These are phyloP conservation scores for Candida maltosa DNA, from an alignment of 805 yeast species.

Conservation along the genomic window DNA sequence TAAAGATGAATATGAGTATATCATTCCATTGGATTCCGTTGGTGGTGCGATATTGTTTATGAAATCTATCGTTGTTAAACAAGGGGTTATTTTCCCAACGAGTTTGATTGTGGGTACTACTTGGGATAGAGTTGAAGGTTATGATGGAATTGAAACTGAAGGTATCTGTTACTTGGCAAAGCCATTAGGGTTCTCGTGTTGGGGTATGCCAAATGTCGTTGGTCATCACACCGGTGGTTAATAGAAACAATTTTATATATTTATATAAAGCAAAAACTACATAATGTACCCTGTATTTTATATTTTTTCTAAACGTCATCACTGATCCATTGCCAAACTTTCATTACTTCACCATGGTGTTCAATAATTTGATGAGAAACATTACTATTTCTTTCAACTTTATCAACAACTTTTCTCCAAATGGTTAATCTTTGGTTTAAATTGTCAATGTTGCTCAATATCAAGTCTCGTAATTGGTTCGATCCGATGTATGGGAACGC, in stretches of 20 bases:
- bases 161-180: conserved; percentile 49
- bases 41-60: conserved; percentile 50
- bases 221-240: conserved; percentile 30
- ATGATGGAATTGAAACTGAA: conserved; percentile 54
- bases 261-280: not conserved
- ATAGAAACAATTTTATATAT: conserved; percentile 1
- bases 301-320: no score
- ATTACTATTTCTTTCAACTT: conserved; percentile 64
- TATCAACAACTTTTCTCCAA: conserved; percentile 57
- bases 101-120: conserved; percentile 44
- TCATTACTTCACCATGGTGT: conserved; percentile 81
- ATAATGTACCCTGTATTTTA: not conserved
- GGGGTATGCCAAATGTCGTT: conserved; percentile 47
- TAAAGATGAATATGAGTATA: conserved; percentile 9
- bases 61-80: conserved; percentile 40
- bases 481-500: conserved; percentile 55
- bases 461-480: conserved; percentile 68
- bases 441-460: conserved; percentile 41
- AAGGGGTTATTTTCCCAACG: conserved; percentile 46
- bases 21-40: conserved; percentile 41
- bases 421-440: conserved; percentile 39
- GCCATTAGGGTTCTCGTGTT: conserved; percentile 43
- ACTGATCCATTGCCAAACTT: conserved; percentile 83
- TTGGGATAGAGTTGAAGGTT: conserved; percentile 47
- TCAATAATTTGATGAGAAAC: conserved; percentile 63